Evolutionary conservation across 1,139 yeast genomes (phyloP).

Genomic region (Kodamaea arcana): DNA sequence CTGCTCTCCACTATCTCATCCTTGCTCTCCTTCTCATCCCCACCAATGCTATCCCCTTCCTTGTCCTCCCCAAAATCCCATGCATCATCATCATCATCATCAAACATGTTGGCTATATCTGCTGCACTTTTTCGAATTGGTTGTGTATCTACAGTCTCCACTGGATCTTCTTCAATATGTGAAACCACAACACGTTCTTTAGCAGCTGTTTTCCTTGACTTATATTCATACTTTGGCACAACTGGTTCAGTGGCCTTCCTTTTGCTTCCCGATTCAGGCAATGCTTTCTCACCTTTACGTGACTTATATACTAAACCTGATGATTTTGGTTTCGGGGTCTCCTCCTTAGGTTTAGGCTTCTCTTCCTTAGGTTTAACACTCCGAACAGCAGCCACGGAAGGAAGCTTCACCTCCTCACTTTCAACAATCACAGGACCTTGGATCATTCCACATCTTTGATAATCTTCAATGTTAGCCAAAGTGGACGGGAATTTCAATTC

Average conservation of each 20-base stretch:
- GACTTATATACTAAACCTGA: conserved; percentile 18
- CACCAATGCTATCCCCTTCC: neutral
- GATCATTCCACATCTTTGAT: conserved; percentile 30
- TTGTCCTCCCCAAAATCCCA: conserved; percentile 10
- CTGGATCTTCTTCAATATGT: conserved; percentile 14
- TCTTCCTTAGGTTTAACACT: neutral
- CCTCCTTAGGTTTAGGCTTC: conserved; percentile 5
- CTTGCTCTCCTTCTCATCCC: neutral
- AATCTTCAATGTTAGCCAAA: conserved; percentile 16
- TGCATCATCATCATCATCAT: conserved; percentile 12
- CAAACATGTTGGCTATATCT: conserved; percentile 16
- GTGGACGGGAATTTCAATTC: conserved; percentile 23
- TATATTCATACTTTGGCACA: conserved; percentile 27
- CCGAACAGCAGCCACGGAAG: neutral
- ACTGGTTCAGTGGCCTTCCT: neutral
- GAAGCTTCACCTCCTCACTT: conserved; percentile 7
- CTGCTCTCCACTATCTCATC: neutral
- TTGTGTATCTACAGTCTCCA: neutral
- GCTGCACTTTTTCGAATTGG: conserved; percentile 9
- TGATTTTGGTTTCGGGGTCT: conserved; percentile 11
- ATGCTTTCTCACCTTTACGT: conserved; percentile 17
- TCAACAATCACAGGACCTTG: conserved; percentile 28
- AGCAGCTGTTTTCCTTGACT: conserved; percentile 34
- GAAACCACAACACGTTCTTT: conserved; percentile 34
- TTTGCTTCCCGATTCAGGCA: conserved; percentile 5